These are phyloP conservation scores for Phaffia rhodozyma DNA, from an alignment of 1,284 basidiomycete genomes.

Conservation along the genomic window DNA sequence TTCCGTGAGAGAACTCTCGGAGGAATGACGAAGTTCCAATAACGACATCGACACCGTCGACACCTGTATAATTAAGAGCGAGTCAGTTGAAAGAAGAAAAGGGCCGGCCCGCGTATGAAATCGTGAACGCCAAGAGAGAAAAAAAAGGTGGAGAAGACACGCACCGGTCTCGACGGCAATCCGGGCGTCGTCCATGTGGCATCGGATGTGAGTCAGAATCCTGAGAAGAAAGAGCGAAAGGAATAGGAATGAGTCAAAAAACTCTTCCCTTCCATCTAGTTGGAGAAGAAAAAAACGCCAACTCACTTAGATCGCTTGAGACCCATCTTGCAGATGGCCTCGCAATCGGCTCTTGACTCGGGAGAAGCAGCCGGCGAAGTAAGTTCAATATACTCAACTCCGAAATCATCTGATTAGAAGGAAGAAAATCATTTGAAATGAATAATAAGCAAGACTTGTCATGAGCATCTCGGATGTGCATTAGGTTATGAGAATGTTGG, in stretches of 20 bases:
- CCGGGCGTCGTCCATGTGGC: slow-evolving; percentile 99
- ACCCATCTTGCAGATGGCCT: slow-evolving; percentile 98
- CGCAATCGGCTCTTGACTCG: slow-evolving; percentile 87
- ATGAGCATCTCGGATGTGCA: background rate
- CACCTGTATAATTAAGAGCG: slow-evolving; percentile 45
- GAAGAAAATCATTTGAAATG: background rate
- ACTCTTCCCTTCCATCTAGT: background rate
- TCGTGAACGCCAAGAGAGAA: slow-evolving; percentile 3
- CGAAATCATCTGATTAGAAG: slow-evolving; percentile 69
- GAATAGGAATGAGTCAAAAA: background rate
- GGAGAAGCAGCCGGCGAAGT: slow-evolving; percentile 97
- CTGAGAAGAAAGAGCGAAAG: slow-evolving; percentile 40
- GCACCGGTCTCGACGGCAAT: slow-evolving; percentile 95
- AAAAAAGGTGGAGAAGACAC: slow-evolving; percentile 21
- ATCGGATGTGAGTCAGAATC: slow-evolving; percentile 97
- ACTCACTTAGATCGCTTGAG: slow-evolving; percentile 51
- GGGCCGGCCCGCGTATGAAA: background rate
- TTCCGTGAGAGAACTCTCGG: slow-evolving; percentile 98
- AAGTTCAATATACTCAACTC: slow-evolving; percentile 99
- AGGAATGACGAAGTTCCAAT: slow-evolving; percentile 99
- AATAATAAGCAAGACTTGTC: background rate
- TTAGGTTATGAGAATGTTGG: background rate
- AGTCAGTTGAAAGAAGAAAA: background rate
- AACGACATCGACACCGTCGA: slow-evolving; percentile 98
- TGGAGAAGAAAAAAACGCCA: background rate